Evolutionary conservation across 441 rosid genomes (phyloP).

Genomic region (Erodium texanum): DNA sequence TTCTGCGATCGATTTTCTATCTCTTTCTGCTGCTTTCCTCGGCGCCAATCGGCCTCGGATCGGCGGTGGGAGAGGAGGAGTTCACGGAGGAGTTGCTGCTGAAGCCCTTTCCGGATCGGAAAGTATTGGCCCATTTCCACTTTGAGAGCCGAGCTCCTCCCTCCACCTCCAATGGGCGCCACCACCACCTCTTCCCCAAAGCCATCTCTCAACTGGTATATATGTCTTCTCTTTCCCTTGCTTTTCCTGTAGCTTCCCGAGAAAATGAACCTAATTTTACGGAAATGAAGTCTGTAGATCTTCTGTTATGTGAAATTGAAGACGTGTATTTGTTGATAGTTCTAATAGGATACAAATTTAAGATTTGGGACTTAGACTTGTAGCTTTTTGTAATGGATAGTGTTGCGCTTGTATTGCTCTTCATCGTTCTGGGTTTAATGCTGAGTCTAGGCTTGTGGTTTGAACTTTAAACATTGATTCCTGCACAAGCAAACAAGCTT

Average conservation of each 20-base stretch:
- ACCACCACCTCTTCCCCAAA: constrained; percentile 94
- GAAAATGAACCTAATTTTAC: not conserved
- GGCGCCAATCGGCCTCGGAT: constrained; percentile 23
- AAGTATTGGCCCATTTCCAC: constrained; percentile 75
- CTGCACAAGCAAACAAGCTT: not conserved
- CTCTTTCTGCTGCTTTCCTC: constrained; percentile 16
- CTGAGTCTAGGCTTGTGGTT: not conserved
- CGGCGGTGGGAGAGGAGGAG: constrained; percentile 39
- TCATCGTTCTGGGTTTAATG: no score
- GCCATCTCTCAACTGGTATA: constrained; percentile 85
- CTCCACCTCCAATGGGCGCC: constrained; percentile 60
- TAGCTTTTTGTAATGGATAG: not conserved
- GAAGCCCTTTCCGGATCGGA: constrained; percentile 85
- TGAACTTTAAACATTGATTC: not conserved
- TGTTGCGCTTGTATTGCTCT: not conserved
- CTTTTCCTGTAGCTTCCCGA: not conserved
- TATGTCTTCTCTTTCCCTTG: not conserved
- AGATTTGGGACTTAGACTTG: not conserved
- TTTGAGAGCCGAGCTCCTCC: constrained; percentile 59
- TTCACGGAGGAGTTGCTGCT: constrained; percentile 66
- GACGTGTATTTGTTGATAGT: not conserved
- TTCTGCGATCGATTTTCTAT: constrained; percentile 10
- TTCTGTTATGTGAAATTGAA: no score
- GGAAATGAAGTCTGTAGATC: not conserved
- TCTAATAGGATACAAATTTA: not conserved